Conservation (phyloP, 2,329 filamentous ascomycete genomes). For the Hymenoscyphus repandus region DNA sequence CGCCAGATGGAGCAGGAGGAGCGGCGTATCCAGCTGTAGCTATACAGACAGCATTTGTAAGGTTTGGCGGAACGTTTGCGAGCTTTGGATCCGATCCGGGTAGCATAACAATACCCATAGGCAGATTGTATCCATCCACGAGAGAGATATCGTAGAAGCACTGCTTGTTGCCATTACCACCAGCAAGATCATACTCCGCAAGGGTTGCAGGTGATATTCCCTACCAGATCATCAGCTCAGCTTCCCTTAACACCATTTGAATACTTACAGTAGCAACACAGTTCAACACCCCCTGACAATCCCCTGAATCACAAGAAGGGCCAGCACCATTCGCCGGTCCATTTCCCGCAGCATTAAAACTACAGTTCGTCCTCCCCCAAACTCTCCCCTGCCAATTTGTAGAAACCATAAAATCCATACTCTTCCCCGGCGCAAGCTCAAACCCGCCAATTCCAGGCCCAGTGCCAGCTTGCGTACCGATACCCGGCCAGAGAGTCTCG, state of each 20-base stretch:
- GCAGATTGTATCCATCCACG: constrained; percentile 80
- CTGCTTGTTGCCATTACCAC: constrained; percentile 53
- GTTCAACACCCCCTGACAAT: constrained; percentile 66
- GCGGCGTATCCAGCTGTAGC: constrained; percentile 60
- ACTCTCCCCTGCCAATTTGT: constrained; percentile 75
- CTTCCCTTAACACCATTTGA: neutral
- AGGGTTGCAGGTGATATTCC: constrained; percentile 70
- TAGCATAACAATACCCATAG: constrained; percentile 57
- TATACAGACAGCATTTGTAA: constrained; percentile 73
- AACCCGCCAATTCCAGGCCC: constrained; percentile 66
- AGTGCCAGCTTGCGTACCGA: constrained; percentile 66
- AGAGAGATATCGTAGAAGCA: constrained; percentile 82
- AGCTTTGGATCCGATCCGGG: constrained; percentile 57
- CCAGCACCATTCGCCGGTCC: constrained; percentile 41
- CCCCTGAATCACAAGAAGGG: constrained; percentile 65
- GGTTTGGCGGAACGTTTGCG: constrained; percentile 62
- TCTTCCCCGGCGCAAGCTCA: constrained; percentile 53
- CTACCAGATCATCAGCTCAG: constrained; percentile 35
- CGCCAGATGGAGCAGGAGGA: constrained; percentile 47
- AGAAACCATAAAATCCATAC: constrained; percentile 58
- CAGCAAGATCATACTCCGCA: constrained; percentile 73
- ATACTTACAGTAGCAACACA: constrained; percentile 62
- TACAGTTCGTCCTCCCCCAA: constrained; percentile 82
- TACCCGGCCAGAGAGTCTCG: constrained; percentile 69
- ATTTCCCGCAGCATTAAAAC: constrained; percentile 60